Percentiles rank a stretch among this genome's conserved stretches.
Conservation (phyloP, 202 grass and related monocot species). For the Panicum hallii region DNA sequence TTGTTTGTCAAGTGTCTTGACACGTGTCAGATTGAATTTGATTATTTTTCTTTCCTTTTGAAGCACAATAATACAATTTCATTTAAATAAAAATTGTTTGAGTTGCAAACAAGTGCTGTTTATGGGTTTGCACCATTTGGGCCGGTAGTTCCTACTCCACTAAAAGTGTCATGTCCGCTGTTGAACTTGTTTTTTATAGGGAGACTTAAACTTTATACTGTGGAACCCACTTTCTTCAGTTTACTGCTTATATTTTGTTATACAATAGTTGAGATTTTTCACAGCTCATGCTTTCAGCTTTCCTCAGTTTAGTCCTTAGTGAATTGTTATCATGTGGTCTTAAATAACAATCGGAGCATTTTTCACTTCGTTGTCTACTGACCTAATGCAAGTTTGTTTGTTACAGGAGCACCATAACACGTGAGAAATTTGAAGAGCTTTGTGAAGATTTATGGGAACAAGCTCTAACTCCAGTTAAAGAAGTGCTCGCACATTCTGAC, state of each 20-base stretch:
- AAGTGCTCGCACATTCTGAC: constrained; percentile 74
- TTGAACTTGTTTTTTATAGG: background rate
- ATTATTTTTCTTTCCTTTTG: background rate
- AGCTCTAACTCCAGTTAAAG: constrained; percentile 88
- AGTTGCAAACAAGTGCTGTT: constrained; percentile 5
- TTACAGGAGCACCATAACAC: constrained; percentile 94
- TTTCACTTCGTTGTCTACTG: constrained; percentile 33
- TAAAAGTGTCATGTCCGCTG: background rate
- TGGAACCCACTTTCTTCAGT: background rate
- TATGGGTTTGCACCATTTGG: background rate
- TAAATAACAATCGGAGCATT: constrained; percentile 12
- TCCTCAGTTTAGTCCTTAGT: background rate
- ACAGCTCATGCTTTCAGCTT: constrained; percentile 13
- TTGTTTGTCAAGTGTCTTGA: constrained; percentile 27
- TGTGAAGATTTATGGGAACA: constrained; percentile 96
- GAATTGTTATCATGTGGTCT: background rate
- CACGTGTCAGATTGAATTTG: constrained; percentile 15
- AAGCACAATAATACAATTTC: constrained; percentile 17
- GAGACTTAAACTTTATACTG: constrained; percentile 1
- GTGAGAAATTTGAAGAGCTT: constrained; percentile 98
- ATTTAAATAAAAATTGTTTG: constrained; percentile 16
- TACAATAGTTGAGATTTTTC: constrained; percentile 28
- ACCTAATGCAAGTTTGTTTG: constrained; percentile 33
- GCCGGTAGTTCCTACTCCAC: background rate
- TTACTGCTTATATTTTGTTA: constrained; percentile 14